Evolutionary conservation across 805 yeast species (phyloP).

Genomic region (Monosporozyma siamensis): DNA sequence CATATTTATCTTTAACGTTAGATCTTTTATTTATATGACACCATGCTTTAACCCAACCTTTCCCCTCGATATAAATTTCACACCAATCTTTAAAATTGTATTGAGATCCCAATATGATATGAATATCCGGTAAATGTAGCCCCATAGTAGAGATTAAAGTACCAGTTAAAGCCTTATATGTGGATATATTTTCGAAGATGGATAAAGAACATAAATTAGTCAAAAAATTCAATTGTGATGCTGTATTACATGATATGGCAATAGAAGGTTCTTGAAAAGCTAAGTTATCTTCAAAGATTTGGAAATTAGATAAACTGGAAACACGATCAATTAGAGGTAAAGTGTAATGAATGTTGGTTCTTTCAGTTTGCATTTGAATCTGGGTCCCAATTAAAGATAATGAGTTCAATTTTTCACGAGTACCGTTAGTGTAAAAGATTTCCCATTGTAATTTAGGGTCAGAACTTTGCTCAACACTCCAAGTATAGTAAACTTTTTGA

Average conservation of each 20-base stretch:
- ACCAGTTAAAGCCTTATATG: conserved; percentile 24
- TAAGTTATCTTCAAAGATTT: conserved; percentile 1
- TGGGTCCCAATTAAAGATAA: conserved; percentile 5
- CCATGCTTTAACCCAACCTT: conserved; percentile 29
- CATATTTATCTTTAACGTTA: conserved; percentile 2
- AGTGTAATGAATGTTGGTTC: background rate
- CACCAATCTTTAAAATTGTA: conserved; percentile 30
- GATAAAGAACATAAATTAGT: conserved; percentile 11
- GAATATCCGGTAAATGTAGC: conserved; percentile 22
- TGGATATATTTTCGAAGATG: conserved; percentile 21
- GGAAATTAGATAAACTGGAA: background rate
- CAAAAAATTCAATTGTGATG: conserved; percentile 1
- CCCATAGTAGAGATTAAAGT: conserved; percentile 23
- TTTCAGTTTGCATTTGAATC: background rate
- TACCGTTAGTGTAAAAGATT: background rate
- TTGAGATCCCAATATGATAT: conserved; percentile 20
- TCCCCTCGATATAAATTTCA: conserved; percentile 22
- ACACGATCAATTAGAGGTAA: conserved; percentile 1
- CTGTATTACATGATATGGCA: conserved; percentile 2
- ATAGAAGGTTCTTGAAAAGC: conserved; percentile 6
- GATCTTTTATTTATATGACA: conserved; percentile 24
- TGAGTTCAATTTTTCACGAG: background rate
- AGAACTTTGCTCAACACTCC: background rate
- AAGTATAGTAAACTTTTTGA: conserved; percentile 12
- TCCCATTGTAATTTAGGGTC: background rate